Percentiles rank a stretch among this genome's conserved stretches.
phyloP scores from a whole-genome alignment of 371 early-diverging fungal species.

The Catenaria anguillulae region DNA sequence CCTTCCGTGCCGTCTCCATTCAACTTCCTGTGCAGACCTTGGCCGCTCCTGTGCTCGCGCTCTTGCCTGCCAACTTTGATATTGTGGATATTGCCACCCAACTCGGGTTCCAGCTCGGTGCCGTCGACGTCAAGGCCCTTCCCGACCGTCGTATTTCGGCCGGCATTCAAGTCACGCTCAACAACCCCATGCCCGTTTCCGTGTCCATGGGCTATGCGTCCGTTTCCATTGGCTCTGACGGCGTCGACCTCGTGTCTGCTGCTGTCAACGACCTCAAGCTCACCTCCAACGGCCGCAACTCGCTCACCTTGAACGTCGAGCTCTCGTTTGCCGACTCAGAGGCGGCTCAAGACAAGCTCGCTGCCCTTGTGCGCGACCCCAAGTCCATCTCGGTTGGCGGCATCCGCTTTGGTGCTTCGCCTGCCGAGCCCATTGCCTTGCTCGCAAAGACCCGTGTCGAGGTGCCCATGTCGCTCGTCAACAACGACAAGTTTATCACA shows the following conservation, averaged over 20 bases:
- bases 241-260: not conserved
- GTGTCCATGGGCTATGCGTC: constrained; percentile 1
- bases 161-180: not conserved
- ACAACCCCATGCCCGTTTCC: constrained; percentile 4
- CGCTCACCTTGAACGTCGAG: not conserved
- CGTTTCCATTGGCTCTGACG: not conserved
- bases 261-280: not conserved
- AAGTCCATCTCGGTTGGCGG: not conserved
- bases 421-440: not conserved
- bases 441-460: not conserved
- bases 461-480: not conserved
- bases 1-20: not conserved
- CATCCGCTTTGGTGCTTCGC: not conserved
- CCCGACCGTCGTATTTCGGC: not conserved
- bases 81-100: not conserved
- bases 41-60: not conserved
- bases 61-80: not conserved
- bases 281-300: not conserved
- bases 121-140: constrained; percentile 2
- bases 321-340: not conserved
- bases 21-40: not conserved
- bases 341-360: not conserved
- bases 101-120: not conserved
- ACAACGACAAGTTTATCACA: not conserved
- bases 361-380: not conserved